Evolutionary conservation across 1,284 basidiomycete species (phyloP).

Genomic region (Austroboletus novae-zelandiae): DNA sequence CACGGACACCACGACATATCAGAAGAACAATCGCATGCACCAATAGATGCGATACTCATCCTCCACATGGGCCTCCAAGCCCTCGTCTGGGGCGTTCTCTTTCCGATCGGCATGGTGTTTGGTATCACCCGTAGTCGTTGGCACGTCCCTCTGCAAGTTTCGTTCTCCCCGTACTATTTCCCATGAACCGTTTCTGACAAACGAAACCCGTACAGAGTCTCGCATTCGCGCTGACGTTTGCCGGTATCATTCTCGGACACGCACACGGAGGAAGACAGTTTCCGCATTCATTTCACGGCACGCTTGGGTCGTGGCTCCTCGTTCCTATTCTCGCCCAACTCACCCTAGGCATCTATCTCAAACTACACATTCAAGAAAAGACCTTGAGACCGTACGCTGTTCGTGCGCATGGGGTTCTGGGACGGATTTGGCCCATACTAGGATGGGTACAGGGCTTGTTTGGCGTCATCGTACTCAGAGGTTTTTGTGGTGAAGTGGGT

Average conservation of each 20-base stretch:
- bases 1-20: constrained; percentile 61
- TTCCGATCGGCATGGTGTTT: constrained; percentile 86
- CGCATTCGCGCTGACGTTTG: constrained; percentile 67
- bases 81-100: constrained; percentile 77
- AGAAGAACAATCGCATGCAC: constrained; percentile 64
- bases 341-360: constrained; percentile 83
- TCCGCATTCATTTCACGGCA: constrained; percentile 66
- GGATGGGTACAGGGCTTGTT: constrained; percentile 89
- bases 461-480: constrained; percentile 61
- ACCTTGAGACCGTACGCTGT: constrained; percentile 76
- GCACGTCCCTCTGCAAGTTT: constrained; percentile 84
- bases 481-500: constrained; percentile 68
- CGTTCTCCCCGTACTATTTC: constrained; percentile 8
- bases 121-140: constrained; percentile 77
- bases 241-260: constrained; percentile 77
- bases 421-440: constrained; percentile 83
- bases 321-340: constrained; percentile 69
- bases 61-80: constrained; percentile 78
- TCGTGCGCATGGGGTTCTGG: constrained; percentile 74
- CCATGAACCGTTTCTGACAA: not conserved
- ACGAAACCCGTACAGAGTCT: constrained; percentile 43
- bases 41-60: constrained; percentile 76
- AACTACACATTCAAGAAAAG: constrained; percentile 86
- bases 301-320: constrained; percentile 68
- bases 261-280: constrained; percentile 78